Conservation (phyloP, 2,329 filamentous ascomycete genomes). For the Trichoderma polysporum region DNA sequence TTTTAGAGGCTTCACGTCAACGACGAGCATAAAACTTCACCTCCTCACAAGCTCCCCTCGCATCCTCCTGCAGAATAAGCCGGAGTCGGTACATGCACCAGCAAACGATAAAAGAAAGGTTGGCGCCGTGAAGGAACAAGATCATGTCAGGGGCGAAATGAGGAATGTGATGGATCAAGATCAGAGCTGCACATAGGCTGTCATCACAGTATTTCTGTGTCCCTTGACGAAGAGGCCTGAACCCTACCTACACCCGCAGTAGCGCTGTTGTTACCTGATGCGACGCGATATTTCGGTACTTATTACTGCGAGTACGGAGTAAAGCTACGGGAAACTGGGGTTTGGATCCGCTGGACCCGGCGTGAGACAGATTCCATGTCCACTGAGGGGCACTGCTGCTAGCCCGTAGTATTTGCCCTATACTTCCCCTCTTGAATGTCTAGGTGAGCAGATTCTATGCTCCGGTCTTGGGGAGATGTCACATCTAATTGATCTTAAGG, state of each 20-base stretch:
- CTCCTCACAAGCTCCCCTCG: neutral
- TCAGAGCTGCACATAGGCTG: neutral
- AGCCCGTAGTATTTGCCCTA: neutral
- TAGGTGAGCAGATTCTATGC: neutral
- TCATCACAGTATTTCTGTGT: neutral
- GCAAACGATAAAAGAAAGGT: neutral
- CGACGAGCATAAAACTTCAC: neutral
- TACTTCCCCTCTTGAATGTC: neutral
- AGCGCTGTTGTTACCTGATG: neutral
- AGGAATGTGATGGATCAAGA: neutral
- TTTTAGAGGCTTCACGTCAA: neutral
- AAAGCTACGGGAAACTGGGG: conserved; percentile 6
- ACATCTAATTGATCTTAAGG: neutral
- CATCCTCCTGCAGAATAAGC: neutral
- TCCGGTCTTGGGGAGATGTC: neutral
- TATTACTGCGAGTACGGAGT: neutral
- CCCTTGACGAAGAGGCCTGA: neutral
- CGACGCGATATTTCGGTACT: neutral
- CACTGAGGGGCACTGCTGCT: neutral
- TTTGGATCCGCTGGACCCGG: conserved; percentile 2
- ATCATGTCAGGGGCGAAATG: neutral
- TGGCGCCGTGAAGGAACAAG: neutral
- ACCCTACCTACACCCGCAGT: conserved; percentile 2
- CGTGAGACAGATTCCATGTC: neutral
- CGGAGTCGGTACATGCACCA: neutral